Evolutionary conservation across 306 rosid genomes (phyloP), one percentile per base, ranked within the genome.

Genomic region (Ochetophila trinervis): DNA sequence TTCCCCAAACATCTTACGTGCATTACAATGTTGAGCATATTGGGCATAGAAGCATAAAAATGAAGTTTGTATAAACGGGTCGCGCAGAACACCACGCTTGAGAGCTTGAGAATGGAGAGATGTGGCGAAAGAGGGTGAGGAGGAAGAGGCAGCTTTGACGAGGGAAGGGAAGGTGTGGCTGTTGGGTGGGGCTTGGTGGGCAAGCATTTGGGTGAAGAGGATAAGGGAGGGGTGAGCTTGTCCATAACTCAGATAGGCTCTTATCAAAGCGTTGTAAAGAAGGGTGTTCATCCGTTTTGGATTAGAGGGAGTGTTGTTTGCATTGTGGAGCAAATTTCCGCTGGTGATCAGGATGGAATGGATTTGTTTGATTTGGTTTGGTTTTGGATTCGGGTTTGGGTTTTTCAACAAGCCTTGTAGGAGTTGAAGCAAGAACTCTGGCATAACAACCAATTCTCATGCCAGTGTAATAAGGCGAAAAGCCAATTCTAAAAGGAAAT

Each of bases 1-100:
- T 80, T 91, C 98, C 20, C 81, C 92, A 32, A 87, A 91, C 96
- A 88, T 73, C 90, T 71, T 82, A 44, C 75, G 57, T 1, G 95
- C 95, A 71, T 62, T 37, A 30, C 5, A 57, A 52, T 85, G 45
- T 23, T 63, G 40, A 15, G 71, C 68, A 59, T 65, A 44, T 60
- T 44, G 30, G 0, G 77, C 80, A 34, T 86, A 86, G 17, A 71
- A 60, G 0, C 65, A 48, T 40, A 91, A 58, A 15, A 88, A 76
- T 23, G 98, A 75, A 0, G 98, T 87, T 30, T 42, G 86, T 23
- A 88, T 67, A 67, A 87, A 85, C 0, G 83, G 87, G 71, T 88
- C 95, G 24, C 24, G 15, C 27, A 79, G 53, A 50, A 79, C 65
- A 10, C 95, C 89, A 0, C 84, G 81, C 50, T 79, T 89, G 63